Conservation (phyloP, 306 rosid genomes). For the Herpetospermum pedunculosum region DNA sequence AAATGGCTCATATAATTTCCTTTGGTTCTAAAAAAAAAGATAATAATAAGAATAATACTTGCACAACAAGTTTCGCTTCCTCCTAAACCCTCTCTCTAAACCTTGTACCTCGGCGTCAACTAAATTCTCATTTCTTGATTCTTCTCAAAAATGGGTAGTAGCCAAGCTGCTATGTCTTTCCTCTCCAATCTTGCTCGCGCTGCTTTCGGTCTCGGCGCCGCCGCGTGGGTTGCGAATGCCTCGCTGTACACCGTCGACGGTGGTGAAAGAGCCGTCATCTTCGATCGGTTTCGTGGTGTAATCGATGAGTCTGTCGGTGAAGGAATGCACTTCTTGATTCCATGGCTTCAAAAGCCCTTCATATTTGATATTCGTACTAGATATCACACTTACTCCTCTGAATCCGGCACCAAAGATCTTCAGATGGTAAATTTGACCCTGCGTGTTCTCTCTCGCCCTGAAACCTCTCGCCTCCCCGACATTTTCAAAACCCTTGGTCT, state of each 20-base stretch:
- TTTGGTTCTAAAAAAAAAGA: too few relatives aligned
- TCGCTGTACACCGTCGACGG: slow-evolving; percentile 92
- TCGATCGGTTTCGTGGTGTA: slow-evolving; percentile 82
- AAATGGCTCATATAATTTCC: too few relatives aligned
- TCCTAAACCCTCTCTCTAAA: too few relatives aligned
- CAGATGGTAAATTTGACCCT: slow-evolving; percentile 87
- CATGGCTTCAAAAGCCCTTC: slow-evolving; percentile 95
- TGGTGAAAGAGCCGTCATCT: slow-evolving; percentile 86
- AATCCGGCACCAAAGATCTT: slow-evolving; percentile 86
- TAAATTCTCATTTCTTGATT: too few relatives aligned
- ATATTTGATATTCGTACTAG: slow-evolving; percentile 82
- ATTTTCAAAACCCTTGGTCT: slow-evolving; percentile 82
- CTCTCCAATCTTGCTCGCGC: slow-evolving; percentile 49
- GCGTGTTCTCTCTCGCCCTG: slow-evolving; percentile 77
- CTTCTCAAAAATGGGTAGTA: slow-evolving; percentile 84
- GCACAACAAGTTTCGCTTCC: too few relatives aligned
- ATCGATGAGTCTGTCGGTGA: slow-evolving; percentile 47
- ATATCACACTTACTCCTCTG: slow-evolving; percentile 79
- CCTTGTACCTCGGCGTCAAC: too few relatives aligned
- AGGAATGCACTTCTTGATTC: slow-evolving; percentile 80
- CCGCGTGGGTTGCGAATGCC: slow-evolving; percentile 35
- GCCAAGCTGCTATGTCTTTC: slow-evolving; percentile 59
- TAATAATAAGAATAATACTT: too few relatives aligned
- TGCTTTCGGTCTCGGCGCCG: slow-evolving; percentile 69
- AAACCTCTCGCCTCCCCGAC: slow-evolving; percentile 44